A percentile compares a stretch with the other conserved stretches of the same genome.
Evolutionary conservation across 495 filamentous ascomycete genomes (phyloP).

Genomic region (Copromyces sp.): DNA sequence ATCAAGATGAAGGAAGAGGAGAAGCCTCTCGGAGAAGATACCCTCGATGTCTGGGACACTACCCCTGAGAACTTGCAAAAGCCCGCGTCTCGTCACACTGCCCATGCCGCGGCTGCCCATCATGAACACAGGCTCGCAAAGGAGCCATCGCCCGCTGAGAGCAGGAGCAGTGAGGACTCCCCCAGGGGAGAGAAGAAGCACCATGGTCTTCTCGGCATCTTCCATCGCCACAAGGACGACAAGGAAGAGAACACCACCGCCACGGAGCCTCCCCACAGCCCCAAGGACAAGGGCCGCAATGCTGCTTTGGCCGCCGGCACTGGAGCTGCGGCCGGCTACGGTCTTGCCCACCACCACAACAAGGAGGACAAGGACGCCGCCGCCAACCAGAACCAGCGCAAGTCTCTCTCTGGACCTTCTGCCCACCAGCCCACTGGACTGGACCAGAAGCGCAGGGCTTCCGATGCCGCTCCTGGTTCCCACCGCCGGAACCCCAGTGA

Average conservation of each 20-base stretch:
- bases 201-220: constrained; percentile 17
- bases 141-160: not conserved
- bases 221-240: constrained; percentile 23
- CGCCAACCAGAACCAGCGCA: not conserved
- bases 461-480: not conserved
- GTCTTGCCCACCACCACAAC: constrained; percentile 14
- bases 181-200: constrained; percentile 15
- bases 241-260: constrained; percentile 5
- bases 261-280: constrained; percentile 7
- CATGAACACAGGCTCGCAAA: not conserved
- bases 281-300: not conserved
- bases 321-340: constrained; percentile 9
- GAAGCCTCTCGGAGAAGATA: not conserved
- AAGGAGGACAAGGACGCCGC: constrained; percentile 3
- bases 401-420: not conserved
- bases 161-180: not conserved
- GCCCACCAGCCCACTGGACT: not conserved
- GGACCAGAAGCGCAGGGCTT: not conserved
- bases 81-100: not conserved
- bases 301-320: constrained; percentile 20
- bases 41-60: not conserved
- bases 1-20: not conserved
- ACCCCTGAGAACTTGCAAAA: not conserved
- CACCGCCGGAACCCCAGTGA: not conserved
- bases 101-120: not conserved